These are phyloP conservation scores for Nitzschia sp. DNA, from an alignment of 108 stramenopile species.

Conservation along the genomic window DNA sequence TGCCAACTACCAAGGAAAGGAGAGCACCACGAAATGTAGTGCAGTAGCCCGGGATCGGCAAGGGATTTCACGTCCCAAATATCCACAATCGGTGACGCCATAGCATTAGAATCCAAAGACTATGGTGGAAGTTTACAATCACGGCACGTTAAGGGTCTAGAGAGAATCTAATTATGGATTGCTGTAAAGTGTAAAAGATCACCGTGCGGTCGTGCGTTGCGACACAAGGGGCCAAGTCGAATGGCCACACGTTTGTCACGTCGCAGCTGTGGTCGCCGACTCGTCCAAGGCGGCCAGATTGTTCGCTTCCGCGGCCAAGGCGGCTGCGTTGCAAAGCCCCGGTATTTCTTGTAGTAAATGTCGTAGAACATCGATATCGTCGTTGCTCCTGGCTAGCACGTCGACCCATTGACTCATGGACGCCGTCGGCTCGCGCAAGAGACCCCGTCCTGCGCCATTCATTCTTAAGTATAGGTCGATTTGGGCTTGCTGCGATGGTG, in stretches of 20 bases:
- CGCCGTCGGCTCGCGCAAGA: conserved; percentile 18
- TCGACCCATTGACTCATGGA: conserved; percentile 24
- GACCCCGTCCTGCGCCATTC: conserved; percentile 24
- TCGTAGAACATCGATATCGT: conserved; percentile 25
- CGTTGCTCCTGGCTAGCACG: conserved; percentile 10
- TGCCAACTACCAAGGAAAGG: no score
- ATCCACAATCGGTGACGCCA: no score
- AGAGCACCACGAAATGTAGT: no score
- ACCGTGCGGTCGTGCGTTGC: no score
- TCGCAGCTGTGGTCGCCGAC: not conserved
- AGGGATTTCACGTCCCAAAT: no score
- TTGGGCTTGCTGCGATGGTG: conserved; percentile 27
- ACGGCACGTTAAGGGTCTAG: no score
- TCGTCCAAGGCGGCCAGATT: not conserved
- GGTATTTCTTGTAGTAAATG: conserved; percentile 25
- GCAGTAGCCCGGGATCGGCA: no score
- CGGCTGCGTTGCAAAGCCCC: conserved; percentile 14
- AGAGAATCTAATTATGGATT: no score
- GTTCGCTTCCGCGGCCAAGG: not conserved
- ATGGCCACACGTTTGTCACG: not conserved
- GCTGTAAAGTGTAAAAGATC: no score
- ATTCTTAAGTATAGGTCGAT: conserved; percentile 28
- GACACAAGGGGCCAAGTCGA: no score
- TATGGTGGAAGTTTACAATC: no score
- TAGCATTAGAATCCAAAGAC: no score